Conservation (phyloP, 805 yeast genomes). For the Scheffersomyces coipomensis region DNA sequence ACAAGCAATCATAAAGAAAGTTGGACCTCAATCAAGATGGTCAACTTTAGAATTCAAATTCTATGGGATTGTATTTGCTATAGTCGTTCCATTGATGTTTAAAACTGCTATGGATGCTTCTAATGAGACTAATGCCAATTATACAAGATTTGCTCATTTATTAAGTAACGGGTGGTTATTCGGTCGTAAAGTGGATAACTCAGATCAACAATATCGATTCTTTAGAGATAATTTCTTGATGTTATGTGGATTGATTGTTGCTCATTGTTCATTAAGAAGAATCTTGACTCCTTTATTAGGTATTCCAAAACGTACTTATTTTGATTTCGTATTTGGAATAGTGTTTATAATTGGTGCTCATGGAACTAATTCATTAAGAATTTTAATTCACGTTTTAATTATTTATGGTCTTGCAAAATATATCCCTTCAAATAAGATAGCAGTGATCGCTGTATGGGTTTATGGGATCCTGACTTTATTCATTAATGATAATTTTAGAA, state of each 20-base stretch:
- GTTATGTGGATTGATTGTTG: constrained; percentile 50
- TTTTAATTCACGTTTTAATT: constrained; percentile 55
- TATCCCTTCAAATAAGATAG: constrained; percentile 30
- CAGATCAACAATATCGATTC: constrained; percentile 85
- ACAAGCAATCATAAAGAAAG: constrained; percentile 27
- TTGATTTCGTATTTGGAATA: constrained; percentile 73
- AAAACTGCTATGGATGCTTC: constrained; percentile 81
- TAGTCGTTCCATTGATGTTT: constrained; percentile 81
- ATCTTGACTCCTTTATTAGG: constrained; percentile 15
- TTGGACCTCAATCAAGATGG: constrained; percentile 62
- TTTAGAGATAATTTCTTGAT: constrained; percentile 78
- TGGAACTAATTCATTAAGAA: constrained; percentile 69
- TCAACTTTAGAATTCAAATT: constrained; percentile 68
- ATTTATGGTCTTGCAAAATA: constrained; percentile 51
- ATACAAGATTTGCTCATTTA: constrained; percentile 55
- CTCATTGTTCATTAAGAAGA: constrained; percentile 56
- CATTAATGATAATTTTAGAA: constrained; percentile 67
- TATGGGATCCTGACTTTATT: constrained; percentile 81
- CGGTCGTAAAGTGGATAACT: constrained; percentile 88
- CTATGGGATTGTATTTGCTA: constrained; percentile 59
- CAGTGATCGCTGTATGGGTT: constrained; percentile 58
- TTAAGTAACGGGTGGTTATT: constrained; percentile 84
- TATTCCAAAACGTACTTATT: constrained; percentile 45
- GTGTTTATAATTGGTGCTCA: constrained; percentile 71
- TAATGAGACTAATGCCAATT: constrained; percentile 72